A percentile compares a stretch with the other conserved stretches of the same genome.
Evolutionary conservation across 371 early-diverging fungal species (phyloP).

Genomic region (Mucor racemosus): DNA sequence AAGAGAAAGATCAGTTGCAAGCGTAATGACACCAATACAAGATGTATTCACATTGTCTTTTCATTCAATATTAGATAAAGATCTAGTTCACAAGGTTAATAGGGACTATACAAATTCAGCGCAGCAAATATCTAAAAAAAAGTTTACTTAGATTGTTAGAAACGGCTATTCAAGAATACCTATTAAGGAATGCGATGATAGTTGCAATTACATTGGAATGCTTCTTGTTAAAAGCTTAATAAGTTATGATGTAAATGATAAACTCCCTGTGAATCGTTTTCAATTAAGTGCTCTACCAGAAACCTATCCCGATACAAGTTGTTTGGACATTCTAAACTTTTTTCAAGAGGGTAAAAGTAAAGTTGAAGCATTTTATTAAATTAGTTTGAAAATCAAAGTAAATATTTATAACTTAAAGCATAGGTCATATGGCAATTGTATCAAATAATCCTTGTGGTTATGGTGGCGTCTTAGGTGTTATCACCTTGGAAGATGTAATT

Average conservation of each 20-base stretch:
- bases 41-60: constrained; percentile 84
- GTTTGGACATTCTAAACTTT: constrained; percentile 90
- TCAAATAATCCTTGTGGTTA: constrained; percentile 56
- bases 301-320: constrained; percentile 73
- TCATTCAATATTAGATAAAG: constrained; percentile 67
- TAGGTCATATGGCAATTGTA: constrained; percentile 74
- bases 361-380: neutral
- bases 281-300: constrained; percentile 76
- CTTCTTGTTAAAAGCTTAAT: constrained; percentile 87
- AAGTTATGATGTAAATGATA: constrained; percentile 83
- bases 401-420: neutral
- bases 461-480: constrained; percentile 77
- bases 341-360: constrained; percentile 90
- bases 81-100: constrained; percentile 68
- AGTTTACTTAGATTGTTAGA: constrained; percentile 33
- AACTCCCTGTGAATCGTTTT: constrained; percentile 68
- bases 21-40: constrained; percentile 88
- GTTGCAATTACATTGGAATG: constrained; percentile 83
- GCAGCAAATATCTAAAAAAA: neutral
- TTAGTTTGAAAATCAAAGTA: neutral
- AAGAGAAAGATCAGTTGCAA: constrained; percentile 79
- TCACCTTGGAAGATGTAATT: constrained; percentile 96
- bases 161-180: constrained; percentile 95
- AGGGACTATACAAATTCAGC: neutral
- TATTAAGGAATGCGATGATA: constrained; percentile 63